A percentile compares a stretch with the other conserved stretches of the same genome.
Conservation (phyloP, 768 basidiomycete species). For the Suillus bovinus region DNA sequence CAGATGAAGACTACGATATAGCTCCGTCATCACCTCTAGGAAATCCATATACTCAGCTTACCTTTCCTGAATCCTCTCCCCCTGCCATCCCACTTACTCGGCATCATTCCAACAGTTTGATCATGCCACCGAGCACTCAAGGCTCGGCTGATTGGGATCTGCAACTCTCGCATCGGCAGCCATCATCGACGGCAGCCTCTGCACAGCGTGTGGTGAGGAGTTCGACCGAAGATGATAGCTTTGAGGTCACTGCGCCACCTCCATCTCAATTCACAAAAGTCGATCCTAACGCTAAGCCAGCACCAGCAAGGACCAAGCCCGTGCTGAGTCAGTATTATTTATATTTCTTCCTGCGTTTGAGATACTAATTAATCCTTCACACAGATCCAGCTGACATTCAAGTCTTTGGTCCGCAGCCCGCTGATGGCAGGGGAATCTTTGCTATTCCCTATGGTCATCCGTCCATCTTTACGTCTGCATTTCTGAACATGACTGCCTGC, state of each 20-base stretch:
- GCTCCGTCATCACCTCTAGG: not conserved
- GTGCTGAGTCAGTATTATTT: not conserved
- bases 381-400: not conserved
- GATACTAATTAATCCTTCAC: not conserved
- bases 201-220: not conserved
- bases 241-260: not conserved
- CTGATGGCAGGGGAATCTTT: not conserved
- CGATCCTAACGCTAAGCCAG: not conserved
- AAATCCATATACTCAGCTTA: not conserved
- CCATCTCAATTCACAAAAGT: not conserved
- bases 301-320: not conserved
- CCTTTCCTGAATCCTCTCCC: not conserved
- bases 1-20: not conserved
- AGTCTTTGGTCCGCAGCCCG: not conserved
- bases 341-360: not conserved
- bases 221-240: not conserved
- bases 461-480: not conserved
- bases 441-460: not conserved
- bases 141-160: not conserved
- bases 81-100: not conserved
- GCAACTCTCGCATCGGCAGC: not conserved
- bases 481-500: not conserved
- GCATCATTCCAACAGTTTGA: not conserved
- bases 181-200: not conserved
- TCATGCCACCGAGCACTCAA: not conserved